A percentile compares a stretch with the other conserved stretches of the same genome.
These are phyloP conservation scores for Lactifluus pinguis DNA, from an alignment of 768 basidiomycete genomes.

Conservation along the genomic window DNA sequence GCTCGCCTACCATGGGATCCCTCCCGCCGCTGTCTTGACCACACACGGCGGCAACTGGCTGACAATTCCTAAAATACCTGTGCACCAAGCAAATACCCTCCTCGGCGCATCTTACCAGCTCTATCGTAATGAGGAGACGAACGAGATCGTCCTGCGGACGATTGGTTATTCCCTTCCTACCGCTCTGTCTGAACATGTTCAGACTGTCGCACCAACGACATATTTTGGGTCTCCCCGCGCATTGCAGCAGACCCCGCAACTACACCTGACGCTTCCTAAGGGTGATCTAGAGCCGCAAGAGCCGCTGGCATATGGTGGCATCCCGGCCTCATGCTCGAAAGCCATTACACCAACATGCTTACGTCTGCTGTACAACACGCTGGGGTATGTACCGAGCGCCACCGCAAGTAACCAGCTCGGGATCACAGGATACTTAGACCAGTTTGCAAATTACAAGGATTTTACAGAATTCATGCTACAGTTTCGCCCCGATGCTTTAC, in stretches of 20 bases:
- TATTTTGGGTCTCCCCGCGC: constrained; percentile 37
- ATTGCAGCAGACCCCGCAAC: no score
- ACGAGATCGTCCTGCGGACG: no score
- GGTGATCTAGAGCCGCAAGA: constrained; percentile 20
- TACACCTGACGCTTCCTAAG: constrained; percentile 32
- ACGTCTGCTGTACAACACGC: constrained; percentile 29
- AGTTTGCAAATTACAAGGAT: constrained; percentile 42
- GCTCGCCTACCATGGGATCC: constrained; percentile 44
- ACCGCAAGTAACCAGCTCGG: constrained; percentile 27
- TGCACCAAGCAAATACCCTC: no score
- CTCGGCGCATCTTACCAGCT: no score
- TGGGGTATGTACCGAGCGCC: constrained; percentile 25
- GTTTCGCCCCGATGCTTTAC: background rate
- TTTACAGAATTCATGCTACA: constrained; percentile 36
- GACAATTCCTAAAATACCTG: no score
- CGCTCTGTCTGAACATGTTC: constrained; percentile 36
- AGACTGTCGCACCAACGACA: constrained; percentile 50
- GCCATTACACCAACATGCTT: constrained; percentile 4
- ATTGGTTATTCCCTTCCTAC: no score
- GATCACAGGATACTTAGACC: constrained; percentile 36
- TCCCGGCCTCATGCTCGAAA: no score
- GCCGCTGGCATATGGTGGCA: background rate
- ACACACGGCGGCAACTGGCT: no score
- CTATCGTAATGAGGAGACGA: no score
- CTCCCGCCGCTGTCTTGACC: background rate